A percentile compares a stretch with the other conserved stretches of the same genome.
phyloP scores from a whole-genome alignment of 2,329 filamentous ascomycete species.

The Metarhizium sp. region DNA sequence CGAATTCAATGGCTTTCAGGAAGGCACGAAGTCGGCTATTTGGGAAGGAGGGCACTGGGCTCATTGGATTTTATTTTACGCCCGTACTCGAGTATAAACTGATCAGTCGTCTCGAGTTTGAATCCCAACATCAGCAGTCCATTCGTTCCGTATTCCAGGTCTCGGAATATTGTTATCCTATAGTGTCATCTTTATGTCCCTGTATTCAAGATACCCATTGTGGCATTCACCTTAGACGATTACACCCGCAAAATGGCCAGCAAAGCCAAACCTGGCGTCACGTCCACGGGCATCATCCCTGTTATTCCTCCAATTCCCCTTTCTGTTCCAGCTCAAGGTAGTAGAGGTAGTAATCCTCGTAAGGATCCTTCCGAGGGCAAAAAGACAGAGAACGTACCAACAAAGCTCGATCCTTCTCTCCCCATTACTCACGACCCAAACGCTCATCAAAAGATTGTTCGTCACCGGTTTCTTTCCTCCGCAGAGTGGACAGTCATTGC shows the following conservation, averaged over 20 bases:
- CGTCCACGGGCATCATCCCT: slow-evolving; percentile 3
- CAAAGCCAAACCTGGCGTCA: neutral
- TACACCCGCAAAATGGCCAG: slow-evolving; percentile 6
- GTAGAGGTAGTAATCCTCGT: neutral
- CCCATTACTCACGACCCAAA: slow-evolving; percentile 6
- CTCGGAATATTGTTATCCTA: neutral
- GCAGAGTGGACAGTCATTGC: slow-evolving; percentile 38
- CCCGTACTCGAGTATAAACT: neutral
- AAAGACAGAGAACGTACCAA: neutral
- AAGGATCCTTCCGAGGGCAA: neutral
- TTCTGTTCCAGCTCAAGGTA: neutral
- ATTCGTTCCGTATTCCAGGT: neutral
- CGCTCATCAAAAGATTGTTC: slow-evolving; percentile 10
- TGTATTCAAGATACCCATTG: neutral
- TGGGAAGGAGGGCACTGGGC: too few relatives aligned
- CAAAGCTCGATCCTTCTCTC: neutral
- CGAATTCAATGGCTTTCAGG: neutral
- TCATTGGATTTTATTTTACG: too few relatives aligned
- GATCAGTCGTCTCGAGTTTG: neutral
- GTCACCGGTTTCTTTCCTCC: slow-evolving; percentile 31
- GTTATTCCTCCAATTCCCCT: slow-evolving; percentile 7
- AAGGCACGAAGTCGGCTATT: neutral
- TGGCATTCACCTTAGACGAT: neutral
- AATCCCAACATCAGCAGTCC: neutral
- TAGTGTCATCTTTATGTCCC: neutral